Base-by-base conservation (phyloP, 306 rosid species). In the Arachis stenosperma region DNA sequence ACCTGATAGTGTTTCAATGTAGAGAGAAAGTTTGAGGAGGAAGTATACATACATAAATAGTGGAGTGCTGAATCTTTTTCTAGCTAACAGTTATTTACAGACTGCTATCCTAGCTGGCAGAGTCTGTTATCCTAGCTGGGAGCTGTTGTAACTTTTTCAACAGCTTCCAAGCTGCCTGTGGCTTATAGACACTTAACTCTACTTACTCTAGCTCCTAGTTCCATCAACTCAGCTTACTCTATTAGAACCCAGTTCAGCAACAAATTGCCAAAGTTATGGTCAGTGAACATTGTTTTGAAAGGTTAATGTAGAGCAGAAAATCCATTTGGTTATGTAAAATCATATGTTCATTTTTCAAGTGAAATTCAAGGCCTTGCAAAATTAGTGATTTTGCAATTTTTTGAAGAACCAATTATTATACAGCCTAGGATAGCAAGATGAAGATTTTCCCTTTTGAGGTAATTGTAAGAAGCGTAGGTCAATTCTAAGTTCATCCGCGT, bases 241-340 rank as follows among this genome's bases (percentile, higher is more conserved):
- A 22, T 22, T 22, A 22, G 68, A 58, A 36, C 66, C 15, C 50
- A 59, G n/a, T 42, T n/a, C 44, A 51, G 40, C 7, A 39, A 74
- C 71, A 46, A 69, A 44, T 29, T 44, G 46, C 27, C 27, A 40
- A 52, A 36, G 36, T 41, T 63, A 22, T 22, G 11, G 14, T 39
- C 60, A 63, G 55, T n/a, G 48, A 71, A 58, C 74, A 30, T 66
- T 17, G 13, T 64, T 29, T 4, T 13, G 53, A 70, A 39, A 2
- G 29, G 47, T 58, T n/a, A 47, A 62, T 44, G 47, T 48, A 14
- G 15, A 37, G 53, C 51, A 65, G 5, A 47, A 41, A 69, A 51
- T 69, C 69, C 70, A 46, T 68, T 75, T 61, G 39, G 71, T 61
- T 46, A 14, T 54, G 33, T 62, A 51, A 59, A 74, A 69, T 69